Evolutionary conservation across 2,329 filamentous ascomycete species (phyloP), one percentile per base, ranked within the genome.

Genomic region (Aspergillus novofumigatus): DNA sequence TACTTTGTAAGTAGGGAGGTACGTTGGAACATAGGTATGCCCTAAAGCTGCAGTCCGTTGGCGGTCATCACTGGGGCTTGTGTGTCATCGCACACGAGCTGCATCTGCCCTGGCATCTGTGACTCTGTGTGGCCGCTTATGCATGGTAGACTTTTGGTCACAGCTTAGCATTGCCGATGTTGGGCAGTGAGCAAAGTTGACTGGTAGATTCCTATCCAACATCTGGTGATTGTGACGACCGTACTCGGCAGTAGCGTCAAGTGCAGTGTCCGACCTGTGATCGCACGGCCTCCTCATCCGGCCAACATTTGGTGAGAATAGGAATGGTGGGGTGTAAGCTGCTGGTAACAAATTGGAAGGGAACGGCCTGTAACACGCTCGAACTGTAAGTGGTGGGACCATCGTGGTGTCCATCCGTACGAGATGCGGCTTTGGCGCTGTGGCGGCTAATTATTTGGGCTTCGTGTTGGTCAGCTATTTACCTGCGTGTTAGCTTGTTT

Each of bases 121-220:
- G 32, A 38, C 14, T 38, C 14, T 38, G 20, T 55, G 44, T 53
- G 53, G 57, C 42, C 52, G 60, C 60, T 63, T 60, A 60, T 65
- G 63, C 63, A 65, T 3, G 29, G 60, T 64, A 61, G 57, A 61
- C 58, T 64, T 64, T 55, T 56, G 58, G 62, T 62, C 60, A 63
- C 63, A 55, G 58, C 54, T 62, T 63, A 62, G 61, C 52, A 55
- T 58, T 28, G 51, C 48, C 28, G 35, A 32, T 29, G 57, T 38
- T 51, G 23, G 48, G 49, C 48, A 48, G 29, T 53, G 53, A 48
- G 49, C 29, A 51, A 53, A 23, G 21, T 10, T 42, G 20, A 25
- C 23, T 55, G 50, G 53, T 59, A 59, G 61, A 23, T 21, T 10
- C 20, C n/a, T 20, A 45, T 45, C 42, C 42, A 21, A 23, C 42